Base-by-base conservation (phyloP, 1,139 yeast species). In the Zhuliangozyma blackwelliae region DNA sequence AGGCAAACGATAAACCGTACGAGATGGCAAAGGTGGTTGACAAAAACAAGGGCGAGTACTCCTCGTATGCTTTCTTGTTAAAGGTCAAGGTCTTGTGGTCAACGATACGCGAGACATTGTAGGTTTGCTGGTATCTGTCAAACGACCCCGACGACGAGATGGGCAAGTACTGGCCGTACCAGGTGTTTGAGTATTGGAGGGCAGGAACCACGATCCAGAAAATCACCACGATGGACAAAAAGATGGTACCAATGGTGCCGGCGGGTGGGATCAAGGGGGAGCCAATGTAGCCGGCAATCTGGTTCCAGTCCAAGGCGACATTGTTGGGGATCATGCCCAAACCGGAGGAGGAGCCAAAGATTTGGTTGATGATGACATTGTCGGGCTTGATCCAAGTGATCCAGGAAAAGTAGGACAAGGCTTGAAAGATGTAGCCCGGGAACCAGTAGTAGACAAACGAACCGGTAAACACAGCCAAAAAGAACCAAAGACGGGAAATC, bases 211-310 rank as follows among this genome's bases (percentile, higher is more conserved):
- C 46, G 32, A 60, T 53, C 74, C 73, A 67, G 59, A 63, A 68
- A 40, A 68, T 61, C 12, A 61, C 34, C 10, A 77, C 59, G 35
- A 75, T 57, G 13, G 79, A 71, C 5, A 63, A 30, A 40, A 72
- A 61, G 42, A 75, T 68, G 47, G 82, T 79, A 27, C 71, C 64
- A 39, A 75, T 60, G 16, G 82, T 74, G 36, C 74, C 63, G 35
- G 79, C 76, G 25, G 90, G 89, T 7, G 87, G 83, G 46, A 80
- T 71, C 50, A 83, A 68, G 9, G 90, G 87, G 21, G 83, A 74
- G 11, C 81, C 79, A 42, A 77, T 60, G 57, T 74, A 77, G 36
- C 79, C 83, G 28, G 71, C 62, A 34, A 68, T 59, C 51, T 68
- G 74, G 48, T 65, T 67, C 73, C 73, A 68, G 49, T 62, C 68